phyloP scores from a whole-genome alignment of 176 grass and related monocot genomes.

The Leersia perrieri region DNA sequence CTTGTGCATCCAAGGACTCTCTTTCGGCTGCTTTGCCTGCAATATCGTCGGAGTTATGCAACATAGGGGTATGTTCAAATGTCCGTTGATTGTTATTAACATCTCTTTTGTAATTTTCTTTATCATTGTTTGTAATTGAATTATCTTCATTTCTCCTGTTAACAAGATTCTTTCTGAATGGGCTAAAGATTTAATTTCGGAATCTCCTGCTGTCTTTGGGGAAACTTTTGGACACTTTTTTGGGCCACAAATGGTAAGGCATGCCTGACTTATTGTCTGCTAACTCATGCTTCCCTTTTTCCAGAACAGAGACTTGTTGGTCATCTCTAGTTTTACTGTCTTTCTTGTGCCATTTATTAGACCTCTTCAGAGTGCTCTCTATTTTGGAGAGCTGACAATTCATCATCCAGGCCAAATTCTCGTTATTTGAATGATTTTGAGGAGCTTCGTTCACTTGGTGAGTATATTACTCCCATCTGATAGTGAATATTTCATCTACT shows the following conservation, averaged over 20 bases:
- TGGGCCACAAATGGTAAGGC: constrained; percentile 53
- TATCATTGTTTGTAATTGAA: constrained; percentile 19
- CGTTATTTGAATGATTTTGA: constrained; percentile 96
- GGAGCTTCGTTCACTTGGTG: constrained; percentile 89
- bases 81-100: background rate
- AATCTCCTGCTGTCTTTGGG: constrained; percentile 52
- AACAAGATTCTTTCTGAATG: constrained; percentile 85
- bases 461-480: constrained; percentile 18
- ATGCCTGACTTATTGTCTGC: constrained; percentile 22
- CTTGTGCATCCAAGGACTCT: constrained; percentile 75
- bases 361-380: constrained; percentile 67
- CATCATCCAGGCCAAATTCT: constrained; percentile 78
- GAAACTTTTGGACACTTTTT: constrained; percentile 74
- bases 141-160: constrained; percentile 17
- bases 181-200: constrained; percentile 83
- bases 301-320: background rate
- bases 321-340: constrained; percentile 21
- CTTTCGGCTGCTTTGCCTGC: constrained; percentile 67
- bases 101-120: constrained; percentile 21
- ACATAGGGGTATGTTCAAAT: constrained; percentile 67
- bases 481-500: constrained; percentile 15
- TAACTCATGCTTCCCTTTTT: constrained; percentile 16
- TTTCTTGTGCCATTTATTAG: constrained; percentile 48
- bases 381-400: constrained; percentile 72
- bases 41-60: constrained; percentile 76